Conservation (phyloP, 805 yeast species). For the Candida montana region DNA sequence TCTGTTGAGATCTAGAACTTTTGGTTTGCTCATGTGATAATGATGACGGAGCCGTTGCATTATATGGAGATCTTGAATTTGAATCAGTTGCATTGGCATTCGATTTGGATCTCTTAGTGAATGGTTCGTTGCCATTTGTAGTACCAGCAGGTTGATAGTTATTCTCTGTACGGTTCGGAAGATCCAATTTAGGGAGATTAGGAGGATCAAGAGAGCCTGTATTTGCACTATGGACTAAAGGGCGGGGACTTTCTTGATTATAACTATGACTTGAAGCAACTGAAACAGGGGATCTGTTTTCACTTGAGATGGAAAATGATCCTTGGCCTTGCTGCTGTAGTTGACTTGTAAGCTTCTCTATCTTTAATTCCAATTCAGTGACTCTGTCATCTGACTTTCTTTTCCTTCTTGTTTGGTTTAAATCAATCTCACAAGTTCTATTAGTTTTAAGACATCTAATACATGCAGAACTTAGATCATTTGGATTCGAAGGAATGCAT, state of each 20-base stretch:
- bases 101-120: background rate
- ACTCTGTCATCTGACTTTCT: constrained; percentile 28
- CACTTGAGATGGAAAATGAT: constrained; percentile 1
- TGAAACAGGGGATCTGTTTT: constrained; percentile 3
- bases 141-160: too few species aligned
- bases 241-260: constrained; percentile 6
- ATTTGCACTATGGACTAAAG: constrained; percentile 1
- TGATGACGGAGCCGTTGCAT: background rate
- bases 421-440: constrained; percentile 62
- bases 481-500: constrained; percentile 65
- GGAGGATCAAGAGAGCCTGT: constrained; percentile 3
- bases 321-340: constrained; percentile 8
- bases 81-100: background rate
- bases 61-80: background rate
- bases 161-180: too few species aligned
- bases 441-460: constrained; percentile 63
- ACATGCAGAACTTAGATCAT: constrained; percentile 62
- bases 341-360: constrained; percentile 21
- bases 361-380: constrained; percentile 29
- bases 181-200: constrained; percentile 1
- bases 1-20: constrained; percentile 27
- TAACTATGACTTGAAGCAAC: constrained; percentile 1
- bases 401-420: constrained; percentile 50
- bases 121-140: constrained; percentile 6
- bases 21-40: background rate